A percentile compares a stretch with the other conserved stretches of the same genome.
Evolutionary conservation across 257 asterid species (phyloP).

Genomic region (Echium plantagineum): DNA sequence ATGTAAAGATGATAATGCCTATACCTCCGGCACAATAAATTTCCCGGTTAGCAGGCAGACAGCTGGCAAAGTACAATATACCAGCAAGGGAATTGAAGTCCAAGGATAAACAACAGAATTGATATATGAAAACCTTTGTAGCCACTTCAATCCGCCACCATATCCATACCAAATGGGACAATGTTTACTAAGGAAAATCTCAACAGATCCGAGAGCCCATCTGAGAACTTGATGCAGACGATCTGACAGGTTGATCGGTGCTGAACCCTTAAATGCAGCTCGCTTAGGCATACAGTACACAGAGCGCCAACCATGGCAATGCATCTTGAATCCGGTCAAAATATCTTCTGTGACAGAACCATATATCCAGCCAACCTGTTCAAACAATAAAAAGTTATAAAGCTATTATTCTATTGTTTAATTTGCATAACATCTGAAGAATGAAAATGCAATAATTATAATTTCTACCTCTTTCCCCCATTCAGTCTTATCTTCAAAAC

Average conservation of each 20-base stretch:
- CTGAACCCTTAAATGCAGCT: too few relatives aligned
- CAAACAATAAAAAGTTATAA: background rate
- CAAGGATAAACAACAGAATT: slow-evolving; percentile 90
- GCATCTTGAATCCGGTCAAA: too few relatives aligned
- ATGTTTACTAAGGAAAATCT: slow-evolving; percentile 85
- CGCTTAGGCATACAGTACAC: too few relatives aligned
- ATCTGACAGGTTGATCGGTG: slow-evolving; percentile 47
- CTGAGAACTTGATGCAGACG: slow-evolving; percentile 97
- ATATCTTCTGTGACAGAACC: too few relatives aligned
- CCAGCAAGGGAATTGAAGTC: slow-evolving; percentile 78
- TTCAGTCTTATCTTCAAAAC: slow-evolving; percentile 98
- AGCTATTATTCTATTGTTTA: background rate
- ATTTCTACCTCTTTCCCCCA: slow-evolving; percentile 84
- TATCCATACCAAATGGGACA: slow-evolving; percentile 98
- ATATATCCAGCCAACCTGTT: slow-evolving; percentile 95
- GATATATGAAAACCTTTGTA: slow-evolving; percentile 85
- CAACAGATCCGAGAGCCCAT: slow-evolving; percentile 98
- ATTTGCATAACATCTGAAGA: too few relatives aligned
- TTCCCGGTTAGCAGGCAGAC: slow-evolving; percentile 91
- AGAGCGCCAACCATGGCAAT: too few relatives aligned
- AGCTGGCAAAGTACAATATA: slow-evolving; percentile 86
- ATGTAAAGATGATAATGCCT: slow-evolving; percentile 92
- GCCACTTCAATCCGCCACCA: slow-evolving; percentile 82
- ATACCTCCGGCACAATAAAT: slow-evolving; percentile 92
- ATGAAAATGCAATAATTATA: background rate